phyloP scores from a whole-genome alignment of 2,329 filamentous ascomycete genomes.

The Didymella lethalis region DNA sequence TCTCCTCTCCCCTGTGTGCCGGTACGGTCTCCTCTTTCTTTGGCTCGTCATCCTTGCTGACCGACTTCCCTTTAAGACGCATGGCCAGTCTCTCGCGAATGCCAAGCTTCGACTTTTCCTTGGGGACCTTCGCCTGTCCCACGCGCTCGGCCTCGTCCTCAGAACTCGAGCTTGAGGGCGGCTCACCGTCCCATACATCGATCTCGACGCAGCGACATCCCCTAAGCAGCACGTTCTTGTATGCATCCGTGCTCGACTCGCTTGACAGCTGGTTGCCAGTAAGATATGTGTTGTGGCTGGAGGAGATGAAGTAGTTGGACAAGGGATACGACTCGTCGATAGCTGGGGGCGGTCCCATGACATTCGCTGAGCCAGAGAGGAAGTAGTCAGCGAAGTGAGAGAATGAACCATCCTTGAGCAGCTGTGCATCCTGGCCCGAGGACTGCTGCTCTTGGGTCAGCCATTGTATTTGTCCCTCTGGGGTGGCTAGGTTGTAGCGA shows the following conservation, averaged over 20 bases:
- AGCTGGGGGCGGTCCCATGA: conserved; percentile 52
- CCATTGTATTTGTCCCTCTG: conserved; percentile 44
- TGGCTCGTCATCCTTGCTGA: conserved; percentile 32
- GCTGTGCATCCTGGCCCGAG: conserved; percentile 30
- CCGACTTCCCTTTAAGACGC: conserved; percentile 42
- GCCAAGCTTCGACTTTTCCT: conserved; percentile 39
- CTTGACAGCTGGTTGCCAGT: conserved; percentile 86
- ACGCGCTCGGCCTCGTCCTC: conserved; percentile 39
- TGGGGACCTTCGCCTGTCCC: conserved; percentile 30
- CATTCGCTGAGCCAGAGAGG: conserved; percentile 55
- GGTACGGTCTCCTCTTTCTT: conserved; percentile 14
- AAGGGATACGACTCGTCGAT: conserved; percentile 72
- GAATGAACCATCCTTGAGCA: conserved; percentile 44
- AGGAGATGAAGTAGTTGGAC: conserved; percentile 92
- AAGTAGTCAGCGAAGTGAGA: conserved; percentile 54
- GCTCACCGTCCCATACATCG: conserved; percentile 86
- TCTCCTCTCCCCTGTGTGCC: conserved; percentile 25
- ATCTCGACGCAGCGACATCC: conserved; percentile 93
- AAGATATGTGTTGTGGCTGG: conserved; percentile 93
- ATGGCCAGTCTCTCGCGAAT: conserved; percentile 49
- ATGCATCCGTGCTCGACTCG: conserved; percentile 77
- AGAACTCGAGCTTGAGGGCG: conserved; percentile 52
- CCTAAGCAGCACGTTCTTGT: conserved; percentile 75
- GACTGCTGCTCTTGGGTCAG: conserved; percentile 44
- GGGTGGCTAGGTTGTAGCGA: conserved; percentile 41